These are phyloP conservation scores for Solanum bulbocastanum DNA, from an alignment of 257 asterid genomes.

Conservation along the genomic window DNA sequence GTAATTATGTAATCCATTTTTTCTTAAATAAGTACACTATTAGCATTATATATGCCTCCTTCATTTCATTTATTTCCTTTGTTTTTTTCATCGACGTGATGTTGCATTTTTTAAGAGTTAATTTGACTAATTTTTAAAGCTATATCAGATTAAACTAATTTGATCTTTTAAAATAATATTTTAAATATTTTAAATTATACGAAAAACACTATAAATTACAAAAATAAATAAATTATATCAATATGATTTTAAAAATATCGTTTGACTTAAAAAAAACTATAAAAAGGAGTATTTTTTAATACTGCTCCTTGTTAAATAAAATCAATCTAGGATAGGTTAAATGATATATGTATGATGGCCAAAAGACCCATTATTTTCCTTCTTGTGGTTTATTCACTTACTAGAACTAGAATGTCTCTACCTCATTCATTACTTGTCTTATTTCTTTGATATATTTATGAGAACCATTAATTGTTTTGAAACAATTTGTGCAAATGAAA, in stretches of 20 bases:
- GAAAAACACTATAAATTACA: background rate
- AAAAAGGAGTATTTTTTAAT: background rate
- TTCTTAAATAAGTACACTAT: background rate
- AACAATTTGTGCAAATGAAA: background rate
- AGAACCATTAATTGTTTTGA: background rate
- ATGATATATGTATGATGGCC: background rate
- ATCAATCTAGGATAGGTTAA: background rate
- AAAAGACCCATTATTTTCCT: background rate
- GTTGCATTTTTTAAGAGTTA: no score
- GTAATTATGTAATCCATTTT: background rate
- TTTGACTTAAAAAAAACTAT: no score
- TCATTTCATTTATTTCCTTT: background rate
- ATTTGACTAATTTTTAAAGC: no score
- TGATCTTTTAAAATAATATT: background rate
- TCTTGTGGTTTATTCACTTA: background rate
- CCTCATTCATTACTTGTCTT: background rate
- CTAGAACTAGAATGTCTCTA: background rate
- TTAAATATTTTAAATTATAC: background rate
- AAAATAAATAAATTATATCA: no score
- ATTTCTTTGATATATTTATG: background rate
- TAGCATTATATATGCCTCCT: background rate
- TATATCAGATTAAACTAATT: no score
- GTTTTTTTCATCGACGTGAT: no score
- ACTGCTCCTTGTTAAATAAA: background rate
- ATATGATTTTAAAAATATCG: no score